Percentiles rank a stretch among this genome's conserved stretches.
Conservation (phyloP, 2,329 filamentous ascomycete species). For the Apiospora arundinis region DNA sequence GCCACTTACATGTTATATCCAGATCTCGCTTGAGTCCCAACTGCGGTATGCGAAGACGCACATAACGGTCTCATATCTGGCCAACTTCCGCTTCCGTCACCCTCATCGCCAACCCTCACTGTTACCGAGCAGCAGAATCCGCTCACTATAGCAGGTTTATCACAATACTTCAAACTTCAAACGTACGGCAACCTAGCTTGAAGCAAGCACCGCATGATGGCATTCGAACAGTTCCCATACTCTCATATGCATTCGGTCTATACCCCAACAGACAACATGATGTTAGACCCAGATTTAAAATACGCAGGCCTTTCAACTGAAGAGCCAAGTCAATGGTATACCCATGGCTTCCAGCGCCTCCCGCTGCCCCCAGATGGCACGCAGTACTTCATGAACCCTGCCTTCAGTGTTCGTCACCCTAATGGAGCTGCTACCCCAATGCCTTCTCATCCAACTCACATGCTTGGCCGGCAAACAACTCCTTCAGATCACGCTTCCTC, state of each 20-base stretch:
- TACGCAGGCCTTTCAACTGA: neutral
- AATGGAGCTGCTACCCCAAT: conserved; percentile 28
- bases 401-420: neutral
- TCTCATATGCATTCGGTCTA: neutral
- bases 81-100: neutral
- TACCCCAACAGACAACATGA: neutral
- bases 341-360: neutral
- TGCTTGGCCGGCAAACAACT: conserved; percentile 41
- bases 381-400: neutral
- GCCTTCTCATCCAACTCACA: conserved; percentile 26
- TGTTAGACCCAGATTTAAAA: neutral
- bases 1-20: conserved; percentile 11
- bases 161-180: neutral
- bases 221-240: neutral
- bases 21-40: neutral
- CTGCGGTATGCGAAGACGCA: conserved; percentile 2
- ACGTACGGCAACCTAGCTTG: neutral
- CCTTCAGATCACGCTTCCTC: conserved; percentile 47
- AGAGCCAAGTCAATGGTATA: neutral
- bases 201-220: neutral
- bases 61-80: conserved; percentile 8
- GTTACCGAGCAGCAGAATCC: neutral
- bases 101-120: neutral
- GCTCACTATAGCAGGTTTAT: neutral
- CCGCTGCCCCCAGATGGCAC: neutral